A percentile compares a stretch with the other conserved stretches of the same genome.
Evolutionary conservation across 768 basidiomycete genomes (phyloP).

Genomic region (Phallus indusiatus): DNA sequence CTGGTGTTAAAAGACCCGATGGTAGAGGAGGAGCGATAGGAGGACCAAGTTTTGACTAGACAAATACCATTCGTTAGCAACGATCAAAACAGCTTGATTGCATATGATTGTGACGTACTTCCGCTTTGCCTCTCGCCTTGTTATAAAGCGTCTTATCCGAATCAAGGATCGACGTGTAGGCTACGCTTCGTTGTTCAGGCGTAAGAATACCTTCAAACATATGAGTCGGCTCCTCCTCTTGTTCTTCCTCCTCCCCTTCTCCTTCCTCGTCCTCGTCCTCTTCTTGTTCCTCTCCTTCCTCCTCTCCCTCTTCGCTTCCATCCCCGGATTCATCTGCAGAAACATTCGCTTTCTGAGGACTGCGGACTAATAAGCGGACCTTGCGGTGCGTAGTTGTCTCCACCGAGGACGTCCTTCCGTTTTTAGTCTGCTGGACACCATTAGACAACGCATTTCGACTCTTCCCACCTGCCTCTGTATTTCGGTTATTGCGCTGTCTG

Average conservation of each 20-base stretch:
- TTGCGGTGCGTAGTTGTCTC: background rate
- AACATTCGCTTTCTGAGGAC: background rate
- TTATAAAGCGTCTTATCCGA: constrained; percentile 67
- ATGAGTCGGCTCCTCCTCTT: constrained; percentile 44
- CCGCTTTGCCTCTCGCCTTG: constrained; percentile 56
- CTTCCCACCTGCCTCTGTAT: background rate
- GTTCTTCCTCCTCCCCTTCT: constrained; percentile 33
- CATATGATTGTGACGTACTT: constrained; percentile 39
- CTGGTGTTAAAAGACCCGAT: constrained; percentile 1
- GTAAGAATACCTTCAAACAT: constrained; percentile 80
- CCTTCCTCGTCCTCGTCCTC: constrained; percentile 23
- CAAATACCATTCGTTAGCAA: background rate
- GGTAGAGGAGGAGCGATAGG: constrained; percentile 28
- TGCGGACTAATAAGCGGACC: background rate
- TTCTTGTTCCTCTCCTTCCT: constrained; percentile 44
- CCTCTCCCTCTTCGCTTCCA: constrained; percentile 21
- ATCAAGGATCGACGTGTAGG: constrained; percentile 51
- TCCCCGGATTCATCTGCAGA: constrained; percentile 16
- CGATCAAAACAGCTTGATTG: background rate
- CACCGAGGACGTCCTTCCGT: constrained; percentile 15
- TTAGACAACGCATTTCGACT: constrained; percentile 6
- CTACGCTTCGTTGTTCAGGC: constrained; percentile 59
- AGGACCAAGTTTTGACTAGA: constrained; percentile 25
- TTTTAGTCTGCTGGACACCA: too few species aligned
- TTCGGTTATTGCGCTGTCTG: background rate